Evolutionary conservation across 202 grass and related monocot species (phyloP), one percentile per base, ranked within the genome.

Genomic region (Alloteropsis angusta): DNA sequence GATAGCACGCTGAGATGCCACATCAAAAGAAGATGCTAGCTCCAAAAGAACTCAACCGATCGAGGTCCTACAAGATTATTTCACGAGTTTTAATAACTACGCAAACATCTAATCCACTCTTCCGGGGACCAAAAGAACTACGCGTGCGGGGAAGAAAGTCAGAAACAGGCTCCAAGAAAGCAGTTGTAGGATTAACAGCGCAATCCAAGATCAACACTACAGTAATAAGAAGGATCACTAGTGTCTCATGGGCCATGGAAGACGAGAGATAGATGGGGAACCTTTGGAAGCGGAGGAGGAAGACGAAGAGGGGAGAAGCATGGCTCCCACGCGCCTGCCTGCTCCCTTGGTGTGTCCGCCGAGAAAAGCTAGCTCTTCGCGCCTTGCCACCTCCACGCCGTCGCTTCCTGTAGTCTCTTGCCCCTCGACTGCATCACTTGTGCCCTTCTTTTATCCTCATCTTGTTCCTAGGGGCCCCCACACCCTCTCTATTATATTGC

Each of bases 351-450:
- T 75, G 84, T 77, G 76, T 85, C 84, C 76, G 49, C 49, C 84
- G 18, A 6, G 28, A 48, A 5, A 64, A 47, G 47, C 68, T 59
- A n/a, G 41, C 60, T 60, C 67, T 57, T 49, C 30, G 50, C 62
- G 61, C 60, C 46, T 54, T 26, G 45, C 11, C 55, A 17, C 41
- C 48, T 64, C 58, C 38, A 26, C 37, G 65, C 13, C 38, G 68
- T 85, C 75, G 28, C 83, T 68, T 80, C 79, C 79, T 47, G 14
- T 64, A 68, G 34, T 43, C 26, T 43, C 26, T 77, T 71, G 18
- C 48, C 61, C 80, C 80, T 83, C 85, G 80, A 44, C 74, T 44
- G 80, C 68, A 71, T 83, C 85, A 83, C 68, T 77, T 57, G 65
- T 14, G 55, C 34, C n/a, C 11, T 39, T 72, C 68, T 74, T 87